Evolutionary conservation across 371 early-diverging fungal species (phyloP).

Genomic region (Rhizopus delemar): DNA sequence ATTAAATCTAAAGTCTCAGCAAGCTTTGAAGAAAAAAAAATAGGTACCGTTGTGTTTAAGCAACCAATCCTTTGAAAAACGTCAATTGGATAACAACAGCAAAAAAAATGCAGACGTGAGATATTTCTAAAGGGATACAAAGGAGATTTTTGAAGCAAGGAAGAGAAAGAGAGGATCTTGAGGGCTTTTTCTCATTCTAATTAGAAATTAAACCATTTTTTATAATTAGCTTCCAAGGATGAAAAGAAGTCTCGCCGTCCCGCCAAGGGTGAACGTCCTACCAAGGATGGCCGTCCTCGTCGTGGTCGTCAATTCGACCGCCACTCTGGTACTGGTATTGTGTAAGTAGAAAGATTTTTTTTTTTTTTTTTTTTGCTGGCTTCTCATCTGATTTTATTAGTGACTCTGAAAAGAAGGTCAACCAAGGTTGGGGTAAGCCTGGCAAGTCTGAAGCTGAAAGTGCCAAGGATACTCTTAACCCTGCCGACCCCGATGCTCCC

Average conservation of each 20-base stretch:
- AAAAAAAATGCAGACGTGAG: background rate
- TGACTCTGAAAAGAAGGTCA: slow-evolving; percentile 85
- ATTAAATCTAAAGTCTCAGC: too few relatives aligned
- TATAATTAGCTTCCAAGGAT: slow-evolving; percentile 16
- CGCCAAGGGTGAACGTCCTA: slow-evolving; percentile 42
- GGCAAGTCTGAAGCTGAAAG: slow-evolving; percentile 50
- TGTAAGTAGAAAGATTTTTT: slow-evolving; percentile 38
- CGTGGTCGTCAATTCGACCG: slow-evolving; percentile 78
- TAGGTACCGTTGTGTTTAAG: too few relatives aligned
- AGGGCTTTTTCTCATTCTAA: background rate
- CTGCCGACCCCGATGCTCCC: slow-evolving; percentile 47
- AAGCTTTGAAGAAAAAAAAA: too few relatives aligned
- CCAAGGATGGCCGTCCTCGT: slow-evolving; percentile 51
- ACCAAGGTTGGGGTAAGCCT: slow-evolving; percentile 77
- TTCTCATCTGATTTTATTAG: slow-evolving; percentile 19
- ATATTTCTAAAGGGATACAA: too few relatives aligned
- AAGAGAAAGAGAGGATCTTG: background rate
- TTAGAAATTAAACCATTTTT: slow-evolving; percentile 1
- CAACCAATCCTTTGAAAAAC: too few relatives aligned
- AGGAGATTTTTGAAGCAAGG: background rate
- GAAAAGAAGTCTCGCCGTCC: slow-evolving; percentile 12
- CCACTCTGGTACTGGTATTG: slow-evolving; percentile 73
- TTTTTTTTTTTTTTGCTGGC: background rate
- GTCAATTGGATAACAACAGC: background rate
- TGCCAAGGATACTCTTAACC: slow-evolving; percentile 33